Evolutionary conservation across 2,329 filamentous ascomycete species (phyloP).

Genomic region (Ambrosiella xylebori): DNA sequence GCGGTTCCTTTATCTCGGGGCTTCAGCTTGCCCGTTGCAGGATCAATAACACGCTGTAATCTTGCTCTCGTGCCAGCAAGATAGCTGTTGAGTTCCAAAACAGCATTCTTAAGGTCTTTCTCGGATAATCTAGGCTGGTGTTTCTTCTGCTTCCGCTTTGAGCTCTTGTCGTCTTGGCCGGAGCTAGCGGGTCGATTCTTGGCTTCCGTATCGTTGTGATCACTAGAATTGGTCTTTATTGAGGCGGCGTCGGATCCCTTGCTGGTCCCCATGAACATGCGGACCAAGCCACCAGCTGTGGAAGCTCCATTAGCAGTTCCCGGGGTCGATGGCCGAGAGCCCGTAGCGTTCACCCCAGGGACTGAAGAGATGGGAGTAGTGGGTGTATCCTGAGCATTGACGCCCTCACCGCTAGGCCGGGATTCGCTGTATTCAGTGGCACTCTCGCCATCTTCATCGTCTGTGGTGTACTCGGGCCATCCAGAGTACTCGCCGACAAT

Average conservation of each 20-base stretch:
- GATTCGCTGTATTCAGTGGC: conserved; percentile 16
- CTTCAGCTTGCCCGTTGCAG: conserved; percentile 44
- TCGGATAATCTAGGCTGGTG: conserved; percentile 43
- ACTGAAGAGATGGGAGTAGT: not conserved
- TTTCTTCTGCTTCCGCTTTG: conserved; percentile 16
- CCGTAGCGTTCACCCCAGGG: not conserved
- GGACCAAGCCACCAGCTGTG: conserved; percentile 29
- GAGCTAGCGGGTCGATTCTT: conserved; percentile 7
- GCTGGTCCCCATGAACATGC: conserved; percentile 30
- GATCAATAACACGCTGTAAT: conserved; percentile 44
- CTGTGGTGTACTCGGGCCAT: conserved; percentile 28
- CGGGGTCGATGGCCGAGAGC: conserved; percentile 9
- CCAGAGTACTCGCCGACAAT: conserved; percentile 70
- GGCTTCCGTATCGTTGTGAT: conserved; percentile 38
- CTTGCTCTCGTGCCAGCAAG: conserved; percentile 66
- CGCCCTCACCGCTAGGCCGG: conserved; percentile 9
- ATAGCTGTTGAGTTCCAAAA: conserved; percentile 70
- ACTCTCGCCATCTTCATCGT: conserved; percentile 23
- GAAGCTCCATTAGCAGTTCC: conserved; percentile 15
- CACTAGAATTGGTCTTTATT: conserved; percentile 25
- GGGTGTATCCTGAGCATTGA: not conserved
- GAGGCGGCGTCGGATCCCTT: conserved; percentile 11
- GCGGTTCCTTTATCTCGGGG: conserved; percentile 26
- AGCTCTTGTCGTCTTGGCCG: conserved; percentile 15
- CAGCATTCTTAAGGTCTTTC: conserved; percentile 67